Evolutionary conservation across 352 stramenopile species (phyloP).

Genomic region (Blastocystis sp.): DNA sequence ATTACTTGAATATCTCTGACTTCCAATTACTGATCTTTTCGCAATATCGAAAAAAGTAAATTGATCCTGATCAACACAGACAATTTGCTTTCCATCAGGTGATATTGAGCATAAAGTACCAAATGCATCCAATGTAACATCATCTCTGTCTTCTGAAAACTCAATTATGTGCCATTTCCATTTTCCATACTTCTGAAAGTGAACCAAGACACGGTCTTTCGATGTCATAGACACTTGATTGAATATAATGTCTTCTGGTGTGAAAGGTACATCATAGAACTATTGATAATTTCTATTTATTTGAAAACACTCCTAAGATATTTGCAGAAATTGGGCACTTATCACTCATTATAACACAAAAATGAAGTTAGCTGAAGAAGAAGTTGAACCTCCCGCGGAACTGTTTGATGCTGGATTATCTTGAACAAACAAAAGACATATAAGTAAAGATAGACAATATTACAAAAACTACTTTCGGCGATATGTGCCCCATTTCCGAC

Average conservation of each 20-base stretch:
- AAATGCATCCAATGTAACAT: neutral
- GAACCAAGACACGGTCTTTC: neutral
- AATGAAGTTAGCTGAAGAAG: neutral
- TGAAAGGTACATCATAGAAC: neutral
- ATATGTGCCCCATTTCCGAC: slow-evolving; percentile 39
- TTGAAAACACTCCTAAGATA: neutral
- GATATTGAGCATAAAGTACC: neutral
- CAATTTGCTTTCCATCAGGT: neutral
- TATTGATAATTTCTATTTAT: neutral
- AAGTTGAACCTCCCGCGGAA: neutral
- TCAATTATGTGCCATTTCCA: neutral
- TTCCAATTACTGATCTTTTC: neutral
- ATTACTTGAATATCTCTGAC: neutral
- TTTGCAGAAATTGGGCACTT: neutral
- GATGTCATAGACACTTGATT: neutral
- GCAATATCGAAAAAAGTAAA: neutral
- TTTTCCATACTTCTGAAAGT: neutral
- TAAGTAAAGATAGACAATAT: neutral
- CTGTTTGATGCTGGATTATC: too few species aligned
- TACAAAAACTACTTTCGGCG: neutral
- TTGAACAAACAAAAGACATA: neutral
- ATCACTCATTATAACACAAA: neutral
- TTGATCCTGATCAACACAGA: neutral
- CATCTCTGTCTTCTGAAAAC: neutral
- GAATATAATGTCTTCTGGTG: neutral